Evolutionary conservation across 352 stramenopile species (phyloP), one percentile per base, ranked within the genome.

Genomic region (Pythium utonaiense): DNA sequence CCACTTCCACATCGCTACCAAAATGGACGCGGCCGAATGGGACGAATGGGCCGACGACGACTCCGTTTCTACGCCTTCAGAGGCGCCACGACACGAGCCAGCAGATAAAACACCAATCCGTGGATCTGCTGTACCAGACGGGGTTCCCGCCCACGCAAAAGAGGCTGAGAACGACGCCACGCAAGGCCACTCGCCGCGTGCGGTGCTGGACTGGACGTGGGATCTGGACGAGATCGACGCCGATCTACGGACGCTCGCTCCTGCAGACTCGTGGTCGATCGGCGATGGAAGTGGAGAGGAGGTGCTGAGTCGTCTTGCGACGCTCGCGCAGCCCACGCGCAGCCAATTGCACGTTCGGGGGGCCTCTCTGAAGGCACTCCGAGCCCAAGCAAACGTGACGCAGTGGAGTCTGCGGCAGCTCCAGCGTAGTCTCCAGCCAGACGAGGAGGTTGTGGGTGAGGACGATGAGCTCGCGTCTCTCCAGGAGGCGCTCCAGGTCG

Each of bases 331-430:
- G 25, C 42, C 24, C 4, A 53, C 31, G 17, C 47, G 55, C 12
- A 21, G 14, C 17, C 47, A 51, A 22, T 34, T 63, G 16, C 4
- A 36, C 7, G 45, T 34, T 4, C 19, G 52, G 8, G 48, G 49
- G 6, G 55, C 59, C 14, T 59, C 56, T 10, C 41, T 78, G 22
- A 57, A 30, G 9, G 71, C 60, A 24, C 60, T 86, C 27, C 27
- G 69, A 52, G 65, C 72, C 27, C 69, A 85, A 42, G 67, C 69
- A 3, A 48, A 70, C 14, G 80, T 88, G 8, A 60, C 74, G 16
- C 69, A 73, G 42, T 53, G 77, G 41, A 73, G 82, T 36, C 45
- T 85, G 6, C 45, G 73, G 1, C 42, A 60, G 10, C 60, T 62
- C 7, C 69, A 72, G 22, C 27, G 30, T 5, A 74, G 70, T 52